Base-by-base conservation (phyloP, 129 eudicot genomes). In the Pseudognaphalium luteoalbum region DNA sequence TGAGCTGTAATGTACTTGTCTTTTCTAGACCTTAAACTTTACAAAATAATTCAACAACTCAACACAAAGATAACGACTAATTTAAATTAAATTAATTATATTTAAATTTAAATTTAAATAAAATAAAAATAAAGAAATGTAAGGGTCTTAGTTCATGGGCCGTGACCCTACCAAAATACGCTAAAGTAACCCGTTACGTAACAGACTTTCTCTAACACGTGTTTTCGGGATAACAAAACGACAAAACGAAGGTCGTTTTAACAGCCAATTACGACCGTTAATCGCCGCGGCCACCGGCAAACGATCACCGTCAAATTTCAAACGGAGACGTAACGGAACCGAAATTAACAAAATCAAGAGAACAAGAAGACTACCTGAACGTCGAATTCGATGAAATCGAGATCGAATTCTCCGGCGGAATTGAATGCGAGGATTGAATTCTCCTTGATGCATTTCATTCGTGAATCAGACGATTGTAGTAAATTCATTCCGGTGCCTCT, bases 401-500 rank as follows among this genome's bases (percentile, higher is more conserved):
- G 66, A 54, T 79, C 25, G 66, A 82, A 85, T n/a, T 79, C 75
- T 2, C 75, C 92, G 10, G 96, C 96, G 5, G 73, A 52, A 76
- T 89, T 89, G 50, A 89, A 89, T 0, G 89, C 86, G 47, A 52
- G 81, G 12, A 87, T 62, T 0, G 96, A 71, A 73, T 87, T 89
- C 74, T 89, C 96, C 32, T 85, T 89, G 65, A 82, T 54, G 0
- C 68, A 76, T 62, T 84, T 89, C 89, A 84, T 84, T 61, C 87
- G 85, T 0, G 73, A 78, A 68, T 89, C 89, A 17, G 85, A 29
- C 8, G 96, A 89, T 57, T 85, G 89, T 80, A 89, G 51, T 52
- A 85, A 66, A 47, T 89, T 89, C 92, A 87, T 87, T 63, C 91
- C 96, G 66, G 84, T 76, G 8, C 92, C 96, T 60, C 96, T 37